Base-by-base conservation (phyloP, 1,284 basidiomycete genomes). In the Rhodotorula sp. region DNA sequence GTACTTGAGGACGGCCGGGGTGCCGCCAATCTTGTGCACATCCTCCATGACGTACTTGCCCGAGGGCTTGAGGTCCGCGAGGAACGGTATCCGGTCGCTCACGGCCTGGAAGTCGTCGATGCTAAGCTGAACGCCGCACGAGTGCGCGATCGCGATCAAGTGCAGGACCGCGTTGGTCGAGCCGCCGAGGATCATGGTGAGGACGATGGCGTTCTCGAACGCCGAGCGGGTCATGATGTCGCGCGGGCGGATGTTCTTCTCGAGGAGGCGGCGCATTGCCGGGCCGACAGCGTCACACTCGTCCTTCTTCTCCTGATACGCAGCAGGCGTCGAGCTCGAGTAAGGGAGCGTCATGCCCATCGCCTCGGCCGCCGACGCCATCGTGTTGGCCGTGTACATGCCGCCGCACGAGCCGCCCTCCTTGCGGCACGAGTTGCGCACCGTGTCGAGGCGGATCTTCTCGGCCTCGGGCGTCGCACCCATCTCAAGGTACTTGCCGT, bases 171-270 rank as follows among this genome's bases (percentile, higher is more conserved):
- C 90, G 80, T 97, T 97, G 19, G 94, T 97, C 9, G 92, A 95
- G 13, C 94, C 93, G 51, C 93, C 96, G 29, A 97, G 87, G 78
- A 94, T 90, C 91, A 97, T 96, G 25, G 91, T 93, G 64, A 97
- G 70, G 37, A 77, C 73, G 88, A 98, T 94, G 29, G 95, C 95
- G 82, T 97, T 97, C 84, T 98, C 95, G 79, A 98, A 97, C 7
- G 95, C 94, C 29, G 89, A 86, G 39, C 90, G 88, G 32, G 94
- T 97, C 94, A 98, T 97, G 82, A 98, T 97, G 80, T 98, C 91
- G 62, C 91, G 88, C 37, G 94, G 94, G 81, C 95, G 96, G 78
- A 96, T 84, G 80, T 97, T 92, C 66, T 89, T 83, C 78, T 90
- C 91, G 62, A 97, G 87, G 63, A 97, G 84, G 73, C 87, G 87